phyloP scores from a whole-genome alignment of 108 stramenopile genomes.

The Skeletonema potamos region DNA sequence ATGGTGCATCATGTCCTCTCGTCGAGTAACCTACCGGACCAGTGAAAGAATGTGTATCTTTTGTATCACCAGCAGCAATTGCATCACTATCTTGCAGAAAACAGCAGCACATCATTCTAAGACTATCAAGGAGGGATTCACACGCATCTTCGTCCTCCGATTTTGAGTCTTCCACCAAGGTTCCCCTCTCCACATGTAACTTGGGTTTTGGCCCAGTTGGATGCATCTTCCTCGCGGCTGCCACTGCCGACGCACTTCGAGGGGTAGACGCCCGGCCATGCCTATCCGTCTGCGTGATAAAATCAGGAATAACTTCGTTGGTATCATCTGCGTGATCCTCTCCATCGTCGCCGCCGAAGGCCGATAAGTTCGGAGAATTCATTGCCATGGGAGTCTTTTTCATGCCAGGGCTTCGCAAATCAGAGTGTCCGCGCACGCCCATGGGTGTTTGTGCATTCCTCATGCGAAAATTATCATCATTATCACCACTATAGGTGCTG shows the following conservation, averaged over 20 bases:
- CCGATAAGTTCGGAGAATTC: constrained; percentile 14
- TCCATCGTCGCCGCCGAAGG: not conserved
- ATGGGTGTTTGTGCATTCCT: not conserved
- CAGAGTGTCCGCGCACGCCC: constrained; percentile 57
- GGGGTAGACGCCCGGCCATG: constrained; percentile 80
- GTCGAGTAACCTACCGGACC: constrained; percentile 39
- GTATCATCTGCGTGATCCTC: constrained; percentile 19
- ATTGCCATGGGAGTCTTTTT: constrained; percentile 58
- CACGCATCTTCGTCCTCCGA: constrained; percentile 58
- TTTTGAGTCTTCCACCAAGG: constrained; percentile 39
- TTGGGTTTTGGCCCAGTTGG: constrained; percentile 56
- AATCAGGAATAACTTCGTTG: constrained; percentile 65
- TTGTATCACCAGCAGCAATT: not conserved
- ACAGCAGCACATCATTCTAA: constrained; percentile 88
- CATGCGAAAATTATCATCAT: not conserved
- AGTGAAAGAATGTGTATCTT: not conserved
- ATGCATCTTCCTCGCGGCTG: constrained; percentile 55
- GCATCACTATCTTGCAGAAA: constrained; percentile 55
- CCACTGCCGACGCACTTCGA: constrained; percentile 58
- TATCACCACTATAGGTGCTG: not conserved
- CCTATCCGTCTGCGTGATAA: constrained; percentile 88
- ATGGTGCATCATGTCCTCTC: constrained; percentile 44
- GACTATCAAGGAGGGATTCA: constrained; percentile 73
- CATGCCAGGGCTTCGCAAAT: constrained; percentile 78
- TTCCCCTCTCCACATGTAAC: constrained; percentile 49